Percentiles rank a stretch among this genome's conserved stretches.
These are phyloP conservation scores for Rhizopogon roseolus DNA, from an alignment of 768 basidiomycete species.

Conservation along the genomic window DNA sequence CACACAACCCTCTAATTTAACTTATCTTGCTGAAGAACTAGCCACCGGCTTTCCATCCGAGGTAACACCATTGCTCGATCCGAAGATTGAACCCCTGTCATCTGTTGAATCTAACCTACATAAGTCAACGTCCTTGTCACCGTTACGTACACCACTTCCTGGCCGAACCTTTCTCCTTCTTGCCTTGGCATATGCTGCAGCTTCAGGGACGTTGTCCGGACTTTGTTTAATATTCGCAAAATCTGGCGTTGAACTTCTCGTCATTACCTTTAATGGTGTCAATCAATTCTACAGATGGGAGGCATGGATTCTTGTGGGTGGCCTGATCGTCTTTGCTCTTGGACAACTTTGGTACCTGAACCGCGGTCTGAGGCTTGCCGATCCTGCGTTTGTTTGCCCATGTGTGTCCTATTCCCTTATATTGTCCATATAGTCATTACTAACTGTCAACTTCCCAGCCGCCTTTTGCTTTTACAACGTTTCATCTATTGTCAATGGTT, in stretches of 20 bases:
- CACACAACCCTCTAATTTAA: conserved; percentile 30
- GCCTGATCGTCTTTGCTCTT: conserved; percentile 68
- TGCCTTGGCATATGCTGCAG: conserved; percentile 82
- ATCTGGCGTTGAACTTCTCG: conserved; percentile 83
- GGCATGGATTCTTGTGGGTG: conserved; percentile 74
- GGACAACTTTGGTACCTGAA: conserved; percentile 84
- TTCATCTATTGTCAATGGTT: conserved; percentile 84
- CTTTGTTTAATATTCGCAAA: conserved; percentile 94
- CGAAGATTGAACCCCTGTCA: conserved; percentile 32
- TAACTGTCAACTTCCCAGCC: conserved; percentile 35
- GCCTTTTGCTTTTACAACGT: conserved; percentile 96
- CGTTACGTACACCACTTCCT: conserved; percentile 20
- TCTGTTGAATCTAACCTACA: conserved; percentile 20
- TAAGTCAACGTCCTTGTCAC: conserved; percentile 24
- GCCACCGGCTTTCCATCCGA: conserved; percentile 34
- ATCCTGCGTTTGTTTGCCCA: conserved; percentile 84
- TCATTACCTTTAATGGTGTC: conserved; percentile 68
- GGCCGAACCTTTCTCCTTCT: conserved; percentile 53
- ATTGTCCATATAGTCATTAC: not conserved
- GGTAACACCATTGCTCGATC: conserved; percentile 52
- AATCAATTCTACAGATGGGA: conserved; percentile 86
- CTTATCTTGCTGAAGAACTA: conserved; percentile 29
- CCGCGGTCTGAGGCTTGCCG: conserved; percentile 72
- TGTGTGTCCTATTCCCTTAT: conserved; percentile 40
- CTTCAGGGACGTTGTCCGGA: conserved; percentile 84